Base-by-base conservation (phyloP, 768 basidiomycete species). In the Lactifluus volemus region DNA sequence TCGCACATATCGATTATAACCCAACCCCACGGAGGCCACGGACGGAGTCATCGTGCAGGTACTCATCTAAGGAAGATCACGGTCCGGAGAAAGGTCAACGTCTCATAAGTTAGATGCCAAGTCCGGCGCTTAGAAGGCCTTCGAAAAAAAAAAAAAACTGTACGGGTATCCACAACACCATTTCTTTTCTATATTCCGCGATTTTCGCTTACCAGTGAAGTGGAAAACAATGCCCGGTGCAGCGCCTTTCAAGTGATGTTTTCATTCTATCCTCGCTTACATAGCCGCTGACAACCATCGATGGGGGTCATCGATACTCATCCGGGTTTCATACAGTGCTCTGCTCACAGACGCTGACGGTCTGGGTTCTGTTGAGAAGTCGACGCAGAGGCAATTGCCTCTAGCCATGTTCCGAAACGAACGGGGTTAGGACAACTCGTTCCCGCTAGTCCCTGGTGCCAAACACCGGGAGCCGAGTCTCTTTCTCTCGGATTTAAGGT, bases 351-450 rank as follows among this genome's bases (percentile, higher is more conserved):
- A 51, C 49, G 54, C 49, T 34, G 15, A 36, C 49, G 29, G 42
- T 25, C 44, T 53, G 50, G 38, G 44, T 58, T 36, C 50, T 56
- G 36, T 58, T 51, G 36, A 53, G 36, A 53, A 42, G 42, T 62
- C 56, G 49, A 58, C 32, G 44, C 45, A 15, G 50, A 29, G 51
- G 45, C 29, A 53, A 47, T 32, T 53, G 50, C 49, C 38, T 55
- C 59, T 12, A 32, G 47, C 48, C 53, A 25, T 47, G 32, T 58
- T 62, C 61, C 56, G 61, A 62, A 52, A 42, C 61, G 55, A 62
- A 44, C 61, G 61, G 55, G 55, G 50, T 62, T 58, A 58, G 55
- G 55, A 44, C 60, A 32, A n/a, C 51, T 41, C 42, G 45, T 53
- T 58, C 25, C 50, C 38, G 55, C 45, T 58, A 58, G 51, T 49